Evolutionary conservation across 108 stramenopile species (phyloP), one percentile per base, ranked within the genome.

Genomic region (Fragilaria radians): DNA sequence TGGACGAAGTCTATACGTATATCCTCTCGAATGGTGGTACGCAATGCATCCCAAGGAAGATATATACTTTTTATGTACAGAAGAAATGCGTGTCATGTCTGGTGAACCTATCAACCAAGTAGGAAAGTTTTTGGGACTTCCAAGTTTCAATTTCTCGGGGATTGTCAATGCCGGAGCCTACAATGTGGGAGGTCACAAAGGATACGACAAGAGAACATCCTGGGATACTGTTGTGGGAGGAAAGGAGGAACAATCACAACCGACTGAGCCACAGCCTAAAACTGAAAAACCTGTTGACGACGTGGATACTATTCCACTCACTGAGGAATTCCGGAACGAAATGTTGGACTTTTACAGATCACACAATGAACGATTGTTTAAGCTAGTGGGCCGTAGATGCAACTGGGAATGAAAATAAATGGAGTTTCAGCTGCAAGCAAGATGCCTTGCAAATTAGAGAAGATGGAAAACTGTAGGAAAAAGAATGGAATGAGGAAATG

Each of bases 21-120:
- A 86, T 4, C 90, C 90, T 0, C 65, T 92, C 30, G 90, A 92
- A 56, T 92, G 90, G 90, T 92, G 90, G 90, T 92, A 88, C 46
- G 67, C 71, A n/a, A 62, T 61, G 3, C 84, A 74, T 68, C 34
- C 70, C 0, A 45, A 68, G 24, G 51, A 74, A 26, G 66, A 83
- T 27, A 74, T 87, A 5, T 66, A 80, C 36, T 74, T 88, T 52
- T 63, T 85, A 18, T 92, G 91, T 58, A 88, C 79, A 2, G 91
- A 92, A 64, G 85, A 86, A 26, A 55, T 92, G 61, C 65, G 61
- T 18, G 59, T 83, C 57, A 26, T 50, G 17, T 46, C 68, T 46
- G 70, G 68, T 7, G 66, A 62, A 4, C 19, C 79, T 0, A 58
- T 92, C 67, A 68, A 72, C 0, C 48, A 86, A 42, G 46, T 92